Conservation (phyloP, 352 stramenopile genomes). For the Phytophthora agathidicida region DNA sequence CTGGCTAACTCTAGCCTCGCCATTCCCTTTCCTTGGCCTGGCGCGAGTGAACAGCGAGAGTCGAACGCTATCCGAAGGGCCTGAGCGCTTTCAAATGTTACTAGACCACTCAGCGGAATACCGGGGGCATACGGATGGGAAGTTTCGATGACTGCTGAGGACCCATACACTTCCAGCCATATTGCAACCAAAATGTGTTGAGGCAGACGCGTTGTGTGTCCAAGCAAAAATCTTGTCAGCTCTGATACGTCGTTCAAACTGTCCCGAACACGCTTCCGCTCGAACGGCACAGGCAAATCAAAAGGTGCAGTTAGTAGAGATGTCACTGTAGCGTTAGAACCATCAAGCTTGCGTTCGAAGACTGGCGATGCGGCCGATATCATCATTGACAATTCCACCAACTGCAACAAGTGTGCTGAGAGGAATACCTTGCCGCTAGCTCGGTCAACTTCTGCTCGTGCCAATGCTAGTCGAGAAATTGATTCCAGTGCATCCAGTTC, state of each 20-base stretch:
- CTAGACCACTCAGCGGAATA: constrained; percentile 29
- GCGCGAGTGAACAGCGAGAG: constrained; percentile 55
- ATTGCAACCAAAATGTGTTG: constrained; percentile 67
- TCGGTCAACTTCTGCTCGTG: constrained; percentile 62
- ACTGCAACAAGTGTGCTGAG: constrained; percentile 73
- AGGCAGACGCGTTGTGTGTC: constrained; percentile 48
- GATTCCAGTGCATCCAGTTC: constrained; percentile 68
- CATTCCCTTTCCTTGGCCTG: constrained; percentile 27
- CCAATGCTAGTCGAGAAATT: constrained; percentile 65
- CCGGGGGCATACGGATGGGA: constrained; percentile 59
- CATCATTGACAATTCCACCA: constrained; percentile 80
- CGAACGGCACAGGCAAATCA: constrained; percentile 45
- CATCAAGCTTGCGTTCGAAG: constrained; percentile 39
- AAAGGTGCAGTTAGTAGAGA: constrained; percentile 26
- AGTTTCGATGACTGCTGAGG: constrained; percentile 62
- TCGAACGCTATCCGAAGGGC: constrained; percentile 72
- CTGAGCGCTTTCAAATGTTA: constrained; percentile 65
- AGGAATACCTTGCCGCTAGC: constrained; percentile 72
- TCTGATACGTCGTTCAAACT: constrained; percentile 59
- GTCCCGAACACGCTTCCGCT: constrained; percentile 46
- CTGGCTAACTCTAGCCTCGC: constrained; percentile 30
- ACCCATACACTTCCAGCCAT: constrained; percentile 84
- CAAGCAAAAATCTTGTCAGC: constrained; percentile 68
- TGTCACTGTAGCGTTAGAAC: not conserved
- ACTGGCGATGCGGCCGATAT: constrained; percentile 44